Percentiles rank a stretch among this genome's conserved stretches.
Conservation (phyloP, 345 rosid species). For the Limnanthes douglasii region DNA sequence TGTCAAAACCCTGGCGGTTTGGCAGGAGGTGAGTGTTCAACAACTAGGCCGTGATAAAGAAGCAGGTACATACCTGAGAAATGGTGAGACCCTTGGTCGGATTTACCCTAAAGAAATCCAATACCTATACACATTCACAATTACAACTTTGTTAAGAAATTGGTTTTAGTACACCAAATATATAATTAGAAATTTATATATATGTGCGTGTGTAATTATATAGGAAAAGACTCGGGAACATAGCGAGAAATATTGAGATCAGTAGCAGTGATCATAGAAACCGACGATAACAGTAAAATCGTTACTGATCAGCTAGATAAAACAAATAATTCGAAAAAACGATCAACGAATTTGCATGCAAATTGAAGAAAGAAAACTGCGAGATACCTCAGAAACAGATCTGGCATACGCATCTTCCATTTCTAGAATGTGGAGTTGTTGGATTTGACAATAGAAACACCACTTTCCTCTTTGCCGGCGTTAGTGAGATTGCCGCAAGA, state of each 20-base stretch:
- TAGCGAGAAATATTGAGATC: not conserved
- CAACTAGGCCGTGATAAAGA: too few relatives aligned
- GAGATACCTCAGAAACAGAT: constrained; percentile 81
- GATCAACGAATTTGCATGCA: not conserved
- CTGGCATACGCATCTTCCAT: constrained; percentile 97
- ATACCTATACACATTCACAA: constrained; percentile 31
- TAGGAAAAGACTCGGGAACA: not conserved
- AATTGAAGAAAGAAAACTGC: constrained; percentile 5
- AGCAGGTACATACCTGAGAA: constrained; percentile 97
- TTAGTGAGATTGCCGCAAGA: too few relatives aligned
- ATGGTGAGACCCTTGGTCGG: constrained; percentile 64
- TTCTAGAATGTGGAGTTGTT: too few relatives aligned
- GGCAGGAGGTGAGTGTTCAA: too few relatives aligned
- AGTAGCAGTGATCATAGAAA: not conserved
- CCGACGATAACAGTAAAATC: not conserved
- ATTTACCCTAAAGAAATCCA: constrained; percentile 79
- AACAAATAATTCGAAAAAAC: not conserved
- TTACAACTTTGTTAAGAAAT: constrained; percentile 1
- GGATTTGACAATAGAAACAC: too few relatives aligned
- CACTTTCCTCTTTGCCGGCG: too few relatives aligned
- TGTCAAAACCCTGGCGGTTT: too few relatives aligned
- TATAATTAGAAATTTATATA: not conserved
- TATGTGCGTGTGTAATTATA: constrained; percentile 3
- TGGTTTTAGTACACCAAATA: constrained; percentile 2
- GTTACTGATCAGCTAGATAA: not conserved